Percentiles rank a stretch among this genome's conserved stretches.
phyloP scores from a whole-genome alignment of 495 filamentous ascomycete species.

The Sporormia fimetaria region DNA sequence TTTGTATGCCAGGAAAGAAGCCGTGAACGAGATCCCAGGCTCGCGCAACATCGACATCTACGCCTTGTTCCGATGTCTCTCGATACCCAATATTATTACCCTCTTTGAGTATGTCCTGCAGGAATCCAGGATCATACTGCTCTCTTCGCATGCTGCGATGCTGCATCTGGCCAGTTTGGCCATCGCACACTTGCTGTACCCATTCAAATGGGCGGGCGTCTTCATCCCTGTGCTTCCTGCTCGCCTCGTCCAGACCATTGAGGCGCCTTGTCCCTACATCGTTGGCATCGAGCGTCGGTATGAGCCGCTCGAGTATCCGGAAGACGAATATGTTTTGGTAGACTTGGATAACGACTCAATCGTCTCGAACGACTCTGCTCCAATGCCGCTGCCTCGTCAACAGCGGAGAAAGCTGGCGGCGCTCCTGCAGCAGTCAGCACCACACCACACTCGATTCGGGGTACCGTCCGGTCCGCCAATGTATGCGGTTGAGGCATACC shows the following conservation, averaged over 20 bases:
- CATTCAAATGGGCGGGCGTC: conserved; percentile 82
- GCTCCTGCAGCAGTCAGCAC: conserved; percentile 78
- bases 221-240: conserved; percentile 88
- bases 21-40: conserved; percentile 84
- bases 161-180: conserved; percentile 82
- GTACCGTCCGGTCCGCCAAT: conserved; percentile 80
- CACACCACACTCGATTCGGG: conserved; percentile 77
- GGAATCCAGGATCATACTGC: conserved; percentile 88
- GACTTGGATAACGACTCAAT: conserved; percentile 86
- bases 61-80: conserved; percentile 78
- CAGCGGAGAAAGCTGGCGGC: conserved; percentile 82
- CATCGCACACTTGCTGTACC: conserved; percentile 73
- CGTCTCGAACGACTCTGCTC: conserved; percentile 56
- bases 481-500: conserved; percentile 86
- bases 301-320: conserved; percentile 79
- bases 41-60: conserved; percentile 89
- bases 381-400: conserved; percentile 69
- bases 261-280: conserved; percentile 94
- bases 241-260: conserved; percentile 73
- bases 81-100: conserved; percentile 80
- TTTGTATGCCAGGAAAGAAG: conserved; percentile 85
- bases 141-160: conserved; percentile 95
- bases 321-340: conserved; percentile 93
- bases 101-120: conserved; percentile 88
- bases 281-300: conserved; percentile 91